Base-by-base conservation (phyloP, 768 basidiomycete species). In the Lactarius sanguifluus region DNA sequence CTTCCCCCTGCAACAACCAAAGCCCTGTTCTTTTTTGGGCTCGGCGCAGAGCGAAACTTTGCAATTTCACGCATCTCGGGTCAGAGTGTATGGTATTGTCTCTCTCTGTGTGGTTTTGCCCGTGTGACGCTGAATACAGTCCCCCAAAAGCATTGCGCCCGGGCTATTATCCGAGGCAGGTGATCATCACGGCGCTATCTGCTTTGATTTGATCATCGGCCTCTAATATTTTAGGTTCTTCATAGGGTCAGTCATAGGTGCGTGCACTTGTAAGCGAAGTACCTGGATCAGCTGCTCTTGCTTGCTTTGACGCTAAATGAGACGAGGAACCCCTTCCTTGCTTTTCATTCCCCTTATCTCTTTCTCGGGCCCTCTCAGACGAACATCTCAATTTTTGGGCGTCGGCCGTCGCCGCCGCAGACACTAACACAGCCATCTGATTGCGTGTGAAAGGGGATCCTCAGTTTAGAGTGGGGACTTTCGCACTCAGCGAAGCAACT, bases 401-500 rank as follows among this genome's bases (percentile, higher is more conserved):
- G 13, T 23, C 50, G 50, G 50, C 12, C 25, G 50, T 52, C 50
- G 13, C 25, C 50, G 50, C 13, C 50, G n/a, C 4, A 25, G 47
- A 18, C 18, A 8, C 50, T 1, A 13, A 25, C 50, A 52, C 50
- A 52, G 50, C 50, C 50, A 52, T 52, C 50, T 25, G 50, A 52
- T 52, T 52, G 50, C 50, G 50, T 52, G 50, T 52, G 50, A 52
- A 56, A n/a, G 32, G 54, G 30, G 55, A 34, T 56, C 30, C 9
- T 30, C 47, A 50, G 23, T 50, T 50, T 15, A 52, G 50, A 50
- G 41, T 47, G 20, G 28, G n/a, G 28, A 50, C 62, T 66, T 66
- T 66, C 50, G 58, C 23, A 62, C 65, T 62, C 65, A 66, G 65
- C 65, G 65, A 66, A 62, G 38, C 32, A 55, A 62, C 25, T 52